These are phyloP conservation scores for Pyracantha coccinea DNA, from an alignment of 331 rosid genomes.

Conservation along the genomic window DNA sequence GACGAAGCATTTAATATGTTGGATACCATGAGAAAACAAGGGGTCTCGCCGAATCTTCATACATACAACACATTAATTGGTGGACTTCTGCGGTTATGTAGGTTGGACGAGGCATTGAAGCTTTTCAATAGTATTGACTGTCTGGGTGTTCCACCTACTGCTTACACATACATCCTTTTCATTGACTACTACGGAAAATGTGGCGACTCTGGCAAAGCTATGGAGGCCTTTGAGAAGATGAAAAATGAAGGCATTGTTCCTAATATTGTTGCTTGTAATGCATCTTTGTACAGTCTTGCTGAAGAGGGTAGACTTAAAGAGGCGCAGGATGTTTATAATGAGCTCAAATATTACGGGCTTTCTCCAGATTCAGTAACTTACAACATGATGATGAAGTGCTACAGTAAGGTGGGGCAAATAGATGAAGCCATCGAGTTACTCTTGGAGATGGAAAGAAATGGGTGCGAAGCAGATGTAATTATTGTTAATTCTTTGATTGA, in stretches of 20 bases:
- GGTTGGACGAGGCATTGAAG: conserved; percentile 66
- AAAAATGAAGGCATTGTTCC: conserved; percentile 75
- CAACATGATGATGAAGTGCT: conserved; percentile 93
- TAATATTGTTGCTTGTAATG: conserved; percentile 74
- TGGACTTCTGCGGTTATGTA: conserved; percentile 57
- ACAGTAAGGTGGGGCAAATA: conserved; percentile 68
- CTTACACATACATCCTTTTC: conserved; percentile 78
- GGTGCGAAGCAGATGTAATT: conserved; percentile 82
- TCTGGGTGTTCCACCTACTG: conserved; percentile 66
- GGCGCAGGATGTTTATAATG: conserved; percentile 58
- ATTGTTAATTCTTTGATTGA: conserved; percentile 73
- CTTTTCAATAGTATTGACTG: conserved; percentile 60
- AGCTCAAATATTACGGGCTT: conserved; percentile 66
- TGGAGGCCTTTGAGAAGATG: conserved; percentile 73
- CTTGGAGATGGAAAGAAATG: conserved; percentile 53
- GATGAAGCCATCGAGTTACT: conserved; percentile 71
- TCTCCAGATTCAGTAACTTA: conserved; percentile 82
- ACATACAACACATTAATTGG: conserved; percentile 75
- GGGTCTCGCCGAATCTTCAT: conserved; percentile 76
- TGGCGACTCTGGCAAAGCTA: conserved; percentile 70
- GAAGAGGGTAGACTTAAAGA: conserved; percentile 65
- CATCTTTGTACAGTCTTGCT: conserved; percentile 80
- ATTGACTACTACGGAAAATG: conserved; percentile 87
- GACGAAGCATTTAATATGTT: conserved; percentile 61
- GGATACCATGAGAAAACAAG: conserved; percentile 56